phyloP scores from a whole-genome alignment of 2,329 filamentous ascomycete species.

The Lasiodiplodia sp. region DNA sequence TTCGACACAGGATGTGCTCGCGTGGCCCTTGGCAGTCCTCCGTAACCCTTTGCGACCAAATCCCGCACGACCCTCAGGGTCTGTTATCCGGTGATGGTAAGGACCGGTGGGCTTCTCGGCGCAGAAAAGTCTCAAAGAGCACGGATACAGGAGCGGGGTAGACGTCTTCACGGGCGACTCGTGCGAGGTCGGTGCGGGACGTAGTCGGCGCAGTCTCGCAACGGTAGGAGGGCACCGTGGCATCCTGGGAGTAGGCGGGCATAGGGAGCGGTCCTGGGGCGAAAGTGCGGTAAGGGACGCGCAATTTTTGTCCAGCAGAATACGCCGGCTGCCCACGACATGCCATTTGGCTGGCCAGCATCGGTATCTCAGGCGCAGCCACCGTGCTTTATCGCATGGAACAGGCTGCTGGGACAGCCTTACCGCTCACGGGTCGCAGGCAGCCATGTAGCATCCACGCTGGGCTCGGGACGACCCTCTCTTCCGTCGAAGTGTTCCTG shows the following conservation, averaged over 20 bases:
- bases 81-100: constrained; percentile 3
- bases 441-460: constrained; percentile 19
- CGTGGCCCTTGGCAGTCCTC: not conserved
- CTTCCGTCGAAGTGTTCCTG: constrained; percentile 24
- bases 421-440: constrained; percentile 11
- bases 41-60: not conserved
- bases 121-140: constrained; percentile 1
- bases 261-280: constrained; percentile 2
- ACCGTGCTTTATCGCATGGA: constrained; percentile 16
- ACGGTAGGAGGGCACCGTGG: not conserved
- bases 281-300: constrained; percentile 9
- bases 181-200: constrained; percentile 14
- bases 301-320: not conserved
- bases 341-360: not conserved
- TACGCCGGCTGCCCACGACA: not conserved
- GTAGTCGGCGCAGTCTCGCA: constrained; percentile 6
- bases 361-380: not conserved
- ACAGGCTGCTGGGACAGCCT: constrained; percentile 17
- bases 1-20: constrained; percentile 11
- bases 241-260: not conserved
- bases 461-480: constrained; percentile 27
- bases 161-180: constrained; percentile 1
- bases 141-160: constrained; percentile 21
- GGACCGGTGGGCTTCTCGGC: constrained; percentile 12
- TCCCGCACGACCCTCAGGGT: constrained; percentile 6